A percentile compares a stretch with the other conserved stretches of the same genome.
Conservation (phyloP, 148 eudicot species). For the Nyssa sinensis region DNA sequence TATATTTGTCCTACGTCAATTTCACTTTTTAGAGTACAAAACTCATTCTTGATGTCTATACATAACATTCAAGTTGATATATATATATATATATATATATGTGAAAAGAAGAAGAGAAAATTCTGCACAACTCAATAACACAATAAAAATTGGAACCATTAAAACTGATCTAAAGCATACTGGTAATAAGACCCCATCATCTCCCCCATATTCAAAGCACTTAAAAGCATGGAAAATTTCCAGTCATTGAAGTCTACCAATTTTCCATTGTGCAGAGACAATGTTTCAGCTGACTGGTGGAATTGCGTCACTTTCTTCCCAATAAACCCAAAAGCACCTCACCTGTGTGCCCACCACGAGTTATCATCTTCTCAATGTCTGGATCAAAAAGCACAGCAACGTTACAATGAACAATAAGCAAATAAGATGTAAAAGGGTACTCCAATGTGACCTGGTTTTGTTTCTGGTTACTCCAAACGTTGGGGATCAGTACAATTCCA, state of each 20-base stretch:
- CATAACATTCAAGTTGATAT: too few relatives aligned
- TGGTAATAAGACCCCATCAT: background rate
- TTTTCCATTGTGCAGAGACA: constrained; percentile 86
- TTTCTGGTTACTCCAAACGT: constrained; percentile 80
- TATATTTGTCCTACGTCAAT: too few relatives aligned
- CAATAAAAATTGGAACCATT: background rate
- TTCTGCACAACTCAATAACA: background rate
- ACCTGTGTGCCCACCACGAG: constrained; percentile 60
- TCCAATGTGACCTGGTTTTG: constrained; percentile 65
- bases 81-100: too few relatives aligned
- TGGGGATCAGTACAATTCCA: constrained; percentile 67
- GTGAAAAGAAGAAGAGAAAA: background rate
- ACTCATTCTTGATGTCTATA: background rate
- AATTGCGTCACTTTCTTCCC: constrained; percentile 88
- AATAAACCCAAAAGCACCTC: constrained; percentile 82
- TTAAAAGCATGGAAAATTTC: constrained; percentile 84
- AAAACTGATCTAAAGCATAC: background rate
- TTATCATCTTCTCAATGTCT: constrained; percentile 76
- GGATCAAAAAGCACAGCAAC: constrained; percentile 40
- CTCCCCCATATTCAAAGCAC: constrained; percentile 42
- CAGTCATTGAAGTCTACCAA: constrained; percentile 67
- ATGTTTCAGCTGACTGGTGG: constrained; percentile 88
- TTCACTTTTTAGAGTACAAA: too few relatives aligned
- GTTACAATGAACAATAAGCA: background rate
- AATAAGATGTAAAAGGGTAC: background rate